Percentiles rank a stretch among this genome's conserved stretches.
phyloP scores from a whole-genome alignment of 257 asterid genomes.

The Rauvolfia tetraphylla region DNA sequence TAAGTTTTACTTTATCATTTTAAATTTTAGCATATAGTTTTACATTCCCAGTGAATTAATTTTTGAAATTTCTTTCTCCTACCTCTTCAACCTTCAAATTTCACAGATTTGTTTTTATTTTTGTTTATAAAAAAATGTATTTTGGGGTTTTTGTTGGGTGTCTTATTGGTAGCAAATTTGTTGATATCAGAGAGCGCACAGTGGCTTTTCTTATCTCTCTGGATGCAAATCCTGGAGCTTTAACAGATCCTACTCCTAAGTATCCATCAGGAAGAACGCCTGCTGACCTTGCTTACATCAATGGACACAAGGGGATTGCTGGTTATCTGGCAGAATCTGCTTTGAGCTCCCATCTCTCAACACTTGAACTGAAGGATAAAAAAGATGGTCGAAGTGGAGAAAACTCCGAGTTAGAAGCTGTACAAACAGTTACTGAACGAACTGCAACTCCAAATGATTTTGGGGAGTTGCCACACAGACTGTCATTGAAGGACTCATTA shows the following conservation, averaged over 20 bases:
- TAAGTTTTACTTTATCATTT: background rate
- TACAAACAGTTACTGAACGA: conserved; percentile 67
- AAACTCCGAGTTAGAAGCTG: conserved; percentile 27
- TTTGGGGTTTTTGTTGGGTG: conserved; percentile 18
- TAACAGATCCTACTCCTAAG: conserved; percentile 79
- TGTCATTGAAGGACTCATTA: conserved; percentile 74
- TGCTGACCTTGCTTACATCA: conserved; percentile 80
- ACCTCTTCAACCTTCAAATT: conserved; percentile 17
- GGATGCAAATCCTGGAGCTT: conserved; percentile 70
- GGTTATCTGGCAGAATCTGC: conserved; percentile 83
- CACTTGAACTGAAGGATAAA: conserved; percentile 56
- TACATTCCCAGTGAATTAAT: background rate
- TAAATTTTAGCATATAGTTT: background rate
- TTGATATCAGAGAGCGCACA: conserved; percentile 58
- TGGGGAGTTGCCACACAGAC: conserved; percentile 63
- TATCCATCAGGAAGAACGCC: conserved; percentile 68
- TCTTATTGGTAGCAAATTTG: conserved; percentile 13
- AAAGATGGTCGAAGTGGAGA: conserved; percentile 34
- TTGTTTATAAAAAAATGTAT: background rate
- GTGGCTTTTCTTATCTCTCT: conserved; percentile 73
- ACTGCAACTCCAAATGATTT: conserved; percentile 53
- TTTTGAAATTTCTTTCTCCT: background rate
- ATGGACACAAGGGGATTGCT: conserved; percentile 92
- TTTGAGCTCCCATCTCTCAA: conserved; percentile 57
- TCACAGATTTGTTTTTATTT: conserved; percentile 7